phyloP scores from a whole-genome alignment of 345 rosid species.

The Linum usitatissimum region DNA sequence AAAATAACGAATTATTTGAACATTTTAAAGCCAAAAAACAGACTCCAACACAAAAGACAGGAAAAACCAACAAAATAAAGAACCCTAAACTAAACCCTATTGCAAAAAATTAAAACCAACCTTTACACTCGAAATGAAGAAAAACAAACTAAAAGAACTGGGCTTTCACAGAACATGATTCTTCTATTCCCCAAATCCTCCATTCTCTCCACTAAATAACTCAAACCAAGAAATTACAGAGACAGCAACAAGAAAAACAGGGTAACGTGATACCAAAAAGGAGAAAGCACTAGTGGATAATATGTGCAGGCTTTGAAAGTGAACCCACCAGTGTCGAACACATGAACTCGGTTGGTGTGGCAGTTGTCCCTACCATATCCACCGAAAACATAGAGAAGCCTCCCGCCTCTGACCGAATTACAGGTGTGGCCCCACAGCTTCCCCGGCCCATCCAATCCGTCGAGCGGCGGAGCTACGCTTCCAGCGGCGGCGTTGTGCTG shows the following conservation, averaged over 20 bases:
- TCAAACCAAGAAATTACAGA: constrained; percentile 1
- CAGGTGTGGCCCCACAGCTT: constrained; percentile 98
- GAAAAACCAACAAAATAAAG: not conserved
- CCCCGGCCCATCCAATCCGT: constrained; percentile 51
- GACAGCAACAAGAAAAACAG: not conserved
- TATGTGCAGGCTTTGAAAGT: not conserved
- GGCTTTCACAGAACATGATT: not conserved
- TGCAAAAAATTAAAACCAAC: not conserved
- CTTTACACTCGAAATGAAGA: not conserved
- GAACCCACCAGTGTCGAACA: constrained; percentile 72
- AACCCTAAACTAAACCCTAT: not conserved
- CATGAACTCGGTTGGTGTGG: constrained; percentile 94
- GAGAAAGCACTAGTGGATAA: not conserved
- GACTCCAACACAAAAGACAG: not conserved
- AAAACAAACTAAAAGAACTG: not conserved
- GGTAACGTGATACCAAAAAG: constrained; percentile 6
- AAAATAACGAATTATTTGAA: too few relatives aligned
- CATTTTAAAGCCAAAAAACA: not conserved
- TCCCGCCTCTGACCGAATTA: constrained; percentile 83
- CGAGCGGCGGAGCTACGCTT: constrained; percentile 9
- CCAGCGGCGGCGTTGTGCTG: not conserved
- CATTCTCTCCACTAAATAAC: not conserved
- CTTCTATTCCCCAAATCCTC: not conserved
- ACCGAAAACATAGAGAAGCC: constrained; percentile 83
- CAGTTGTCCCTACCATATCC: constrained; percentile 87